Percentiles rank a stretch among this genome's conserved stretches.
phyloP scores from a whole-genome alignment of 257 asterid species.

The Gentiana macrophylla region DNA sequence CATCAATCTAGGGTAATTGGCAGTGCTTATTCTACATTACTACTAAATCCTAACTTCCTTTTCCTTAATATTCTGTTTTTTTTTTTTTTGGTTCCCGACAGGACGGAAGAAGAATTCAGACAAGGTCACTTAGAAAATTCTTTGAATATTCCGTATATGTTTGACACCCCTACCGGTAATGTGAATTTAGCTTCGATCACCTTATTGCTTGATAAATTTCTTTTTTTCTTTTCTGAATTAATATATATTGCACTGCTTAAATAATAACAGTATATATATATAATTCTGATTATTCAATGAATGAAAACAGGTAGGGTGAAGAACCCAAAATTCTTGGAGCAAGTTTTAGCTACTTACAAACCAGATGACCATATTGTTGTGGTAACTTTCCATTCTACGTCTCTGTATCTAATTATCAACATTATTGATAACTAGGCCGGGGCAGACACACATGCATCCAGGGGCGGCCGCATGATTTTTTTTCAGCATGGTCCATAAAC shows the following conservation, averaged over 20 bases:
- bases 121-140: conserved; percentile 59
- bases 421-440: too few species aligned
- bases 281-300: neutral
- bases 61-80: too few species aligned
- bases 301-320: conserved; percentile 55
- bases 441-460: too few species aligned
- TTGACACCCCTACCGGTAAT: conserved; percentile 54
- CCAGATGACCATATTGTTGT: conserved; percentile 60
- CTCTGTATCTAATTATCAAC: too few species aligned
- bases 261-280: too few species aligned
- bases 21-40: too few species aligned
- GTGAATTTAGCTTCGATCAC: neutral
- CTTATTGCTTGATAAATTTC: neutral
- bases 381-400: conserved; percentile 23
- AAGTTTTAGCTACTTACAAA: conserved; percentile 31
- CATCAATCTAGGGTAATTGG: too few species aligned
- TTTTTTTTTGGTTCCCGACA: conserved; percentile 4
- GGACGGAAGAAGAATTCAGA: conserved; percentile 88
- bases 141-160: conserved; percentile 67
- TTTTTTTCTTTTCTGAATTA: neutral
- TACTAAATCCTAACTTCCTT: too few species aligned
- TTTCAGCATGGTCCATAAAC: too few species aligned
- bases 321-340: conserved; percentile 61
- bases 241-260: neutral
- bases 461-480: too few species aligned